Evolutionary conservation across 2,329 filamentous ascomycete species (phyloP).

Genomic region (Tolypocladium ophioglossoides): DNA sequence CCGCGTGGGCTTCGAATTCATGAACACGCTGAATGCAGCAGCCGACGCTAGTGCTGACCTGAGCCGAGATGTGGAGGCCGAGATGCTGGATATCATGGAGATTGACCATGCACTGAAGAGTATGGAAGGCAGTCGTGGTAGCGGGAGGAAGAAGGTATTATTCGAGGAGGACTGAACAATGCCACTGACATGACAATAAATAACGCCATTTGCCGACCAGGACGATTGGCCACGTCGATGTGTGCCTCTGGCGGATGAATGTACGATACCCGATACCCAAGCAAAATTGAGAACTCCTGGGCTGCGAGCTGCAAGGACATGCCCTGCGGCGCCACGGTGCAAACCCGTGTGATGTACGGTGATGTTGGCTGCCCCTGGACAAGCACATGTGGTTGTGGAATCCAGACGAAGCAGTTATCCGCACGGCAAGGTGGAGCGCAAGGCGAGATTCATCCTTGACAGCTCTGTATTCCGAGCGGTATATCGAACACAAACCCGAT

Average conservation of each 20-base stretch:
- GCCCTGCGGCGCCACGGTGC: background rate
- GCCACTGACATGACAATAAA: slow-evolving; percentile 11
- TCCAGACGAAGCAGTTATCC: slow-evolving; percentile 23
- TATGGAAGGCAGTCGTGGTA: slow-evolving; percentile 39
- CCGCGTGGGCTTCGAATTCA: slow-evolving; percentile 36
- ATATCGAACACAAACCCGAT: slow-evolving; percentile 35
- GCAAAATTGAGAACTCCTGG: slow-evolving; percentile 3
- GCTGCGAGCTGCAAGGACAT: background rate
- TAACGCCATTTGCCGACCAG: slow-evolving; percentile 2
- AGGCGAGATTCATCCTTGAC: slow-evolving; percentile 65
- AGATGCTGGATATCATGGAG: slow-evolving; percentile 56
- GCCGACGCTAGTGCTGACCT: slow-evolving; percentile 41
- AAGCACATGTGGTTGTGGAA: background rate
- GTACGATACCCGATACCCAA: slow-evolving; percentile 13
- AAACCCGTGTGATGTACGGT: background rate
- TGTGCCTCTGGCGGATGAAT: slow-evolving; percentile 3
- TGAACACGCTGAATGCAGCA: slow-evolving; percentile 38
- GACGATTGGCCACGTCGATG: background rate
- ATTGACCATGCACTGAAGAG: slow-evolving; percentile 49
- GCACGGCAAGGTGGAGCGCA: slow-evolving; percentile 68
- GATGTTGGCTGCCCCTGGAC: background rate
- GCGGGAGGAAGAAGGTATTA: slow-evolving; percentile 40
- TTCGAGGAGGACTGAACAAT: slow-evolving; percentile 30
- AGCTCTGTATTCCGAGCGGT: slow-evolving; percentile 69
- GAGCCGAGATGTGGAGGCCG: slow-evolving; percentile 44